Evolutionary conservation across 306 rosid species (phyloP).

Genomic region (Glycine tomentella): DNA sequence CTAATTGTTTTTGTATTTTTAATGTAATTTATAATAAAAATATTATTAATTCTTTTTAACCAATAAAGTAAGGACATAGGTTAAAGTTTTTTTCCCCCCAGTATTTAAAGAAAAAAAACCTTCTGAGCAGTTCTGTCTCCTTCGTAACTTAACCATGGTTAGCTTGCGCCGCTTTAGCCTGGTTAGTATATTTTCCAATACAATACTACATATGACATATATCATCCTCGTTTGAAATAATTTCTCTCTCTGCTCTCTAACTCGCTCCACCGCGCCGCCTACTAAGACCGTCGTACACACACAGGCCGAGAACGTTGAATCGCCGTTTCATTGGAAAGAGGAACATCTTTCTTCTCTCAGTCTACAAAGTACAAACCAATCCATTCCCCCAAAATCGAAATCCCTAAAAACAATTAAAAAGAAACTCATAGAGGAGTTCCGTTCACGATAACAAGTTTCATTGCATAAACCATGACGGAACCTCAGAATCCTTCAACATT

Average conservation of each 20-base stretch:
- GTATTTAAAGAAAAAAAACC: background rate
- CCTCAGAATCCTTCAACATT: slow-evolving; percentile 61
- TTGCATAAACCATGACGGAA: slow-evolving; percentile 54
- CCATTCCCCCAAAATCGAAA: background rate
- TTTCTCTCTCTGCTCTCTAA: slow-evolving; percentile 8
- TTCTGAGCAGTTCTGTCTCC: slow-evolving; percentile 2
- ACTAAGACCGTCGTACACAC: slow-evolving; percentile 29
- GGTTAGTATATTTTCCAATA: background rate
- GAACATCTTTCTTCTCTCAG: background rate
- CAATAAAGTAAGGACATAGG: background rate
- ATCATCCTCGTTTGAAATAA: slow-evolving; percentile 28
- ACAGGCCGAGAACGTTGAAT: slow-evolving; percentile 12
- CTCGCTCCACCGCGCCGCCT: slow-evolving; percentile 44
- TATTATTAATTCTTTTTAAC: background rate
- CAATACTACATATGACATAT: background rate
- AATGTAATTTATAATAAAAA: background rate
- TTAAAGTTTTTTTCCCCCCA: no score
- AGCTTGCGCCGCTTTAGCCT: slow-evolving; percentile 63
- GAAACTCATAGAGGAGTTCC: background rate
- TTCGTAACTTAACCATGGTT: slow-evolving; percentile 66
- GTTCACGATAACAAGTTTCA: background rate
- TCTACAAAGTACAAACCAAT: background rate
- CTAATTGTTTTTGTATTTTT: background rate
- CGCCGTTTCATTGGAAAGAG: background rate
- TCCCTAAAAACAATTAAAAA: background rate